Conservation (phyloP, 495 filamentous ascomycete species). For the Hyaloscypha finlandica region DNA sequence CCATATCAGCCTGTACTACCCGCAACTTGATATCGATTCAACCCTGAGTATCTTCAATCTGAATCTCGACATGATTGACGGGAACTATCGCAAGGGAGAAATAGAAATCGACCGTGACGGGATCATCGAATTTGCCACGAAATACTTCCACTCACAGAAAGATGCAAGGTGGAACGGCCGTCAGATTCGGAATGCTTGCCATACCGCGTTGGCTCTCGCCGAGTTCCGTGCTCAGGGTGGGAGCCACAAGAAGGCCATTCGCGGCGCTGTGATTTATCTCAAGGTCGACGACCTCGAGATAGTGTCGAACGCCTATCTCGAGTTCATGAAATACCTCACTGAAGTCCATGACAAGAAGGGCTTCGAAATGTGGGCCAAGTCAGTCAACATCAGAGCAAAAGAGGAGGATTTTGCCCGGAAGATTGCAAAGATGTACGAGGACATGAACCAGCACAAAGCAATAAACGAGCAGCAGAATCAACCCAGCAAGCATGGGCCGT, state of each 20-base stretch:
- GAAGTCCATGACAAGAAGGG: constrained; percentile 13
- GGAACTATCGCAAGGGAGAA: not conserved
- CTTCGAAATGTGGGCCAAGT: too few relatives aligned
- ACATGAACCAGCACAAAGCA: too few relatives aligned
- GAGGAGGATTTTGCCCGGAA: too few relatives aligned
- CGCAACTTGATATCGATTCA: constrained; percentile 35
- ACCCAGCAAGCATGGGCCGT: too few relatives aligned
- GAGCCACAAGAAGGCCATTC: not conserved
- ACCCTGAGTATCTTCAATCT: constrained; percentile 33
- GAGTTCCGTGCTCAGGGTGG: constrained; percentile 7
- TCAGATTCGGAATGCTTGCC: constrained; percentile 48
- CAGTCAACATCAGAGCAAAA: too few relatives aligned
- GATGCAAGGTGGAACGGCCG: constrained; percentile 43
- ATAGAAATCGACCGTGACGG: not conserved
- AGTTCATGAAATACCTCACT: constrained; percentile 19
- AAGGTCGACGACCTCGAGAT: constrained; percentile 12
- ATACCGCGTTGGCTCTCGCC: constrained; percentile 34
- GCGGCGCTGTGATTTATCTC: constrained; percentile 8
- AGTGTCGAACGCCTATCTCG: constrained; percentile 14
- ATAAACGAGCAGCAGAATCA: too few relatives aligned
- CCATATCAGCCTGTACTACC: constrained; percentile 45
- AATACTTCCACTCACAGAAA: not conserved
- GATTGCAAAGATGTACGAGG: too few relatives aligned
- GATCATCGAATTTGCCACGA: not conserved
- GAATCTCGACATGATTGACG: constrained; percentile 10